A percentile compares a stretch with the other conserved stretches of the same genome.
Evolutionary conservation across 306 rosid genomes (phyloP).

Genomic region (Medicago arabica): DNA sequence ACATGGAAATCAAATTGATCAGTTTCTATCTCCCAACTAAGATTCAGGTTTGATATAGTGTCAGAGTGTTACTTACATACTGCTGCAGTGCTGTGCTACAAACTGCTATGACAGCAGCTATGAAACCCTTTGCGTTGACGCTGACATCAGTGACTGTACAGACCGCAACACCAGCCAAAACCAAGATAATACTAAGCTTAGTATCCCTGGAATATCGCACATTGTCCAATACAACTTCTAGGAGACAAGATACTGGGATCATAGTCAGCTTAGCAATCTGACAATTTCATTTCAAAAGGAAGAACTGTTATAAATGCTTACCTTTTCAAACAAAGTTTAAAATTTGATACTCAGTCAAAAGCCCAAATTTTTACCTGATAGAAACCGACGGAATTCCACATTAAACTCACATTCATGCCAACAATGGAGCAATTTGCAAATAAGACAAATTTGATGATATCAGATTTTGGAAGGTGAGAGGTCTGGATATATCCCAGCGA

Average conservation of each 20-base stretch:
- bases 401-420: constrained; percentile 90
- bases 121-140: constrained; percentile 77
- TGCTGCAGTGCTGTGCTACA: constrained; percentile 88
- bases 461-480: constrained; percentile 70
- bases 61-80: constrained; percentile 65
- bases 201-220: constrained; percentile 85
- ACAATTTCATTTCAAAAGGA: constrained; percentile 40
- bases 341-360: constrained; percentile 10
- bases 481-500: constrained; percentile 74
- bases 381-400: constrained; percentile 95
- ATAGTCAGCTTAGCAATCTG: constrained; percentile 91
- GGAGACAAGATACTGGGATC: constrained; percentile 86
- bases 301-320: constrained; percentile 34
- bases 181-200: constrained; percentile 73
- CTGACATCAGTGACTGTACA: constrained; percentile 93
- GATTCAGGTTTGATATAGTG: constrained; percentile 34
- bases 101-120: constrained; percentile 77
- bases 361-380: constrained; percentile 64
- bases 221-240: constrained; percentile 76
- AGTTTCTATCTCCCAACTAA: constrained; percentile 10
- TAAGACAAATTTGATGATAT: constrained; percentile 74
- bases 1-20: constrained; percentile 36
- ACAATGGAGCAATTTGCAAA: constrained; percentile 89
- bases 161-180: constrained; percentile 84
- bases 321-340: constrained; percentile 5